Base-by-base conservation (phyloP, 2,329 filamentous ascomycete species). In the Mycogone perniciosa region DNA sequence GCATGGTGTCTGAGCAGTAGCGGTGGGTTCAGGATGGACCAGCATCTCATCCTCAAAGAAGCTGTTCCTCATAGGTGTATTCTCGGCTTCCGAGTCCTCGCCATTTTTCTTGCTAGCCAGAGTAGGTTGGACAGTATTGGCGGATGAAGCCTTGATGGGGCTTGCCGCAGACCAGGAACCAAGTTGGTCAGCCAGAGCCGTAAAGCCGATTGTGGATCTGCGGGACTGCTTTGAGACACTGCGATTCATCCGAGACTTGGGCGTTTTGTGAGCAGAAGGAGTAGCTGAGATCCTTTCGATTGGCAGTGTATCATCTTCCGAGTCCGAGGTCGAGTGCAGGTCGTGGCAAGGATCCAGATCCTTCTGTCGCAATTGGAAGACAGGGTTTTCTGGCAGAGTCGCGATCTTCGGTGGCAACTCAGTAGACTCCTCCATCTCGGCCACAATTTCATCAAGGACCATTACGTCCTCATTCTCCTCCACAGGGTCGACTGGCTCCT, bases 11-110 rank as follows among this genome's bases (percentile, higher is more conserved):
- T 44, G 46, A 6, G 44, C 20, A 10, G 49, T 43, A 7, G 56
- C 48, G 13, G 29, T 27, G 9, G 37, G 33, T 30, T 63, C 60
- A 5, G 63, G 57, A 11, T 67, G 64, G 4, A 65, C 57, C 20
- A 66, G 57, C 77, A 84, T 83, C 54, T 80, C 79, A 48, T 85
- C 81, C 8, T 85, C 80, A 46, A 85, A 85, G 63, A 77, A 84
- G 6, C 69, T 71, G 46, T 71, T 71, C 50, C 73, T 75, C 5
- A 67, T 61, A 0, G 75, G 70, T 1, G 74, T 70, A 6, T 60
- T 58, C 2, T 20, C 44, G n/a, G 46, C 8, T 9, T 44, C 37
- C 13, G 26, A n/a, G 20, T 10, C 5, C 9, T 50, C 48, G 7
- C 7, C 7, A 9, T 41, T 39, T 20, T 33, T 13, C 6, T 13